phyloP scores from a whole-genome alignment of 306 rosid genomes.

The Vachellia pachyceras region DNA sequence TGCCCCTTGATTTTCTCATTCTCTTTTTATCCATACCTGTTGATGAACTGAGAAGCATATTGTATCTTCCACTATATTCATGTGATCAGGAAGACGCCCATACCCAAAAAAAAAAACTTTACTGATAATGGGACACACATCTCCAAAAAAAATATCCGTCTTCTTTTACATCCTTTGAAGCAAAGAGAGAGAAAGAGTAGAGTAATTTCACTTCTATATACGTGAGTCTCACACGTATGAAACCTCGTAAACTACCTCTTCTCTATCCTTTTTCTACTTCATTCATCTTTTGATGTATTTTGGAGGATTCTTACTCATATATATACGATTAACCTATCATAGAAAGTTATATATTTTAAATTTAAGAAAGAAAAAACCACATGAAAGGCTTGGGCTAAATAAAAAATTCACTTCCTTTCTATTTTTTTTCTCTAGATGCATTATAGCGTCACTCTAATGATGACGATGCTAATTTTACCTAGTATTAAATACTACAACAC shows the following conservation, averaged over 20 bases:
- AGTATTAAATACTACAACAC: neutral
- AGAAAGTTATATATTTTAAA: neutral
- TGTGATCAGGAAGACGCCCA: neutral
- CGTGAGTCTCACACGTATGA: neutral
- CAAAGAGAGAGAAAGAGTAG: neutral
- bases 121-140: neutral
- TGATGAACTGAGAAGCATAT: neutral
- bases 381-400: neutral
- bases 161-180: neutral
- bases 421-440: neutral
- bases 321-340: neutral
- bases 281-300: neutral
- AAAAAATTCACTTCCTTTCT: neutral
- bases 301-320: neutral
- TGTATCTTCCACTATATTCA: neutral
- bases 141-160: neutral
- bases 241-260: neutral
- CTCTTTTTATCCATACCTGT: neutral
- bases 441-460: neutral
- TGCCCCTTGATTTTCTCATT: conserved; percentile 27
- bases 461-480: neutral
- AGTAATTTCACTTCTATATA: neutral
- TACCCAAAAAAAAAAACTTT: neutral
- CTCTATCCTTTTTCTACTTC: neutral
- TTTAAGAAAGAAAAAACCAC: neutral